Base-by-base conservation (phyloP, 495 filamentous ascomycete genomes). In the Geopyxis carbonaria region DNA sequence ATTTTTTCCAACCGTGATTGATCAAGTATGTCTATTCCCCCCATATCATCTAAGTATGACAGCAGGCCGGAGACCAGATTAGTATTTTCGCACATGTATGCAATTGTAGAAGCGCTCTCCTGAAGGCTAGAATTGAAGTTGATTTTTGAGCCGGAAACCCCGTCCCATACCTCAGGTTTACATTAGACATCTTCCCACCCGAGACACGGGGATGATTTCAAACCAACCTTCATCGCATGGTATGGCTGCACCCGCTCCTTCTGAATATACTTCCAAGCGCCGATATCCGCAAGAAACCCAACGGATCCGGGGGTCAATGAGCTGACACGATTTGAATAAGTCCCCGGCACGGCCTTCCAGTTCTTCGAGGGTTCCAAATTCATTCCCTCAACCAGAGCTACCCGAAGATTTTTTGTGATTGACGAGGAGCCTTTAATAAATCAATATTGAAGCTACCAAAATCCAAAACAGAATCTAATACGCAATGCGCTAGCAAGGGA, bases 71-170 rank as follows among this genome's bases (percentile, higher is more conserved):
- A 71, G 9, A 80, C 80, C 11, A 93, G 68, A 52, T 95, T 95
- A 25, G 75, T 52, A 53, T 99, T 99, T 65, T 99, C 89, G 19
- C 72, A 81, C 89, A 99, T 99, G 53, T 82, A 87, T 8, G 91
- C 89, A 38, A 99, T 85, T 1, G 75, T 78, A 16, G 57, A 50
- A 11, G 57, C 56, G 2, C 60, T 57, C 13, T 66, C 60, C 18
- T 68, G 66, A 13, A 63, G 59, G 18, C 67, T 62, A 70, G 73
- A 78, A 60, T 89, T 79, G 58, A 99, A 99, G 40, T 79, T 75
- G 57, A 99, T 92, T 32, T 73, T 69, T 25, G 85, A 77, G 38
- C 72, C 80, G 11, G 79, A 78, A 39, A 93, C 74, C 39, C 89
- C 89, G 59, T 99, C 89, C 89, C 89, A 99, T 7, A 97, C 87